These are phyloP conservation scores for Emmonsia crescens DNA, from an alignment of 2,329 filamentous ascomycete species.

Conservation along the genomic window DNA sequence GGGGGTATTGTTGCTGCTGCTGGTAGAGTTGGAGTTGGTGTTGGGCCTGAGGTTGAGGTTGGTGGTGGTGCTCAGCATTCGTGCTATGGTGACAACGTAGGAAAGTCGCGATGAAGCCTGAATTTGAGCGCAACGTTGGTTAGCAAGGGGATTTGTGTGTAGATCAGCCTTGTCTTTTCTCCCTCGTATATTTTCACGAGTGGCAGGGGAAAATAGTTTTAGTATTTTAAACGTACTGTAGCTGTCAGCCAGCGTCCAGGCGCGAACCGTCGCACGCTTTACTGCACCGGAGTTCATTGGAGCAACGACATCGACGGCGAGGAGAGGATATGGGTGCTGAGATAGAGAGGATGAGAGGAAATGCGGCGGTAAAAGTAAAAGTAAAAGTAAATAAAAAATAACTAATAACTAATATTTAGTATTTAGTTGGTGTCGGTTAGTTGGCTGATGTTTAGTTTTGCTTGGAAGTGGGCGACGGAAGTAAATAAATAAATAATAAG, in stretches of 20 bases:
- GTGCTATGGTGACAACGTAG: constrained; percentile 20
- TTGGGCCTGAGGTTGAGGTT: constrained; percentile 5
- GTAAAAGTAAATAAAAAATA: too few species aligned
- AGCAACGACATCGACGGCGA: constrained; percentile 17
- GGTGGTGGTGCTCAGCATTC: constrained; percentile 6
- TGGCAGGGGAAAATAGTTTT: neutral
- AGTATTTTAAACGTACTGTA: constrained; percentile 23
- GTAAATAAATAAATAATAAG: neutral
- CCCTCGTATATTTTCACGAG: neutral
- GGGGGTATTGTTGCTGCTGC: constrained; percentile 4
- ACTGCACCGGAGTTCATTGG: constrained; percentile 31
- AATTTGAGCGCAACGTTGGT: neutral
- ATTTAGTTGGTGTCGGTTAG: neutral
- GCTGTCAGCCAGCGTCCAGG: constrained; percentile 29
- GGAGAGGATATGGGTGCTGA: neutral
- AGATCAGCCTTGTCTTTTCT: neutral
- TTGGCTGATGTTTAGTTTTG: neutral
- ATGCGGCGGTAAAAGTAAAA: neutral
- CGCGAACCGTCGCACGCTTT: constrained; percentile 30
- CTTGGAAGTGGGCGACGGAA: neutral
- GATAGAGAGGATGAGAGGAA: neutral
- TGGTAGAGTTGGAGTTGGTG: constrained; percentile 11
- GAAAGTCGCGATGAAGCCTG: constrained; percentile 28
- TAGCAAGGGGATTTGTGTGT: neutral
- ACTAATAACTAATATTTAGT: too few species aligned